A percentile compares a stretch with the other conserved stretches of the same genome.
These are phyloP conservation scores for Phyllosticta citribraziliensis DNA, from an alignment of 2,329 filamentous ascomycete species.

Conservation along the genomic window DNA sequence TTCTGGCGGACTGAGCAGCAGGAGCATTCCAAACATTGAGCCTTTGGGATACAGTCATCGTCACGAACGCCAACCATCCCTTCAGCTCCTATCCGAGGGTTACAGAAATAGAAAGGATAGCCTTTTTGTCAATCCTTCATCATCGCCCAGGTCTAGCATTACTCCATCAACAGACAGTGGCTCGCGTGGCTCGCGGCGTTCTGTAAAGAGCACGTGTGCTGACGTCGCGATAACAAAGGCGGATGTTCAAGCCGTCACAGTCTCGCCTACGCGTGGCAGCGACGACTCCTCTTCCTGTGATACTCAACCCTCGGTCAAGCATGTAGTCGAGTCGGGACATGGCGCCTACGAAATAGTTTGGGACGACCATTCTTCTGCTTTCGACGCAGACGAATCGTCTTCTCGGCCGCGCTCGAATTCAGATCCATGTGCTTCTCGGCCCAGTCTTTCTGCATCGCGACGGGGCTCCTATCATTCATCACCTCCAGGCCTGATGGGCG, in stretches of 20 bases:
- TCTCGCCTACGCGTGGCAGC: conserved; percentile 15
- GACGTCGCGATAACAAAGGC: conserved; percentile 23
- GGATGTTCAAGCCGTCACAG: conserved; percentile 25
- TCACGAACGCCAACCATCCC: background rate
- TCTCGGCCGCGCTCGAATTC: conserved; percentile 7
- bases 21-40: background rate
- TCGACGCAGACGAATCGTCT: background rate
- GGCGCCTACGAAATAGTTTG: conserved; percentile 23
- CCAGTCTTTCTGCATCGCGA: background rate
- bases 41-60: background rate
- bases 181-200: background rate
- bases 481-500: conserved; percentile 18
- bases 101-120: background rate
- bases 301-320: conserved; percentile 24
- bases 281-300: conserved; percentile 3
- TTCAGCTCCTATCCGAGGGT: background rate
- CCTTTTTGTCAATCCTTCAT: background rate
- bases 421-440: background rate
- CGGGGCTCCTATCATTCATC: background rate
- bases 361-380: conserved; percentile 17
- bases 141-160: background rate
- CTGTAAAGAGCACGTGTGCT: conserved; percentile 18
- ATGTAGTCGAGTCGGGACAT: conserved; percentile 21
- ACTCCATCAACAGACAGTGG: background rate
- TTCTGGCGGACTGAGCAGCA: background rate